Base-by-base conservation (phyloP, 257 asterid genomes). In the Petunia secreta region DNA sequence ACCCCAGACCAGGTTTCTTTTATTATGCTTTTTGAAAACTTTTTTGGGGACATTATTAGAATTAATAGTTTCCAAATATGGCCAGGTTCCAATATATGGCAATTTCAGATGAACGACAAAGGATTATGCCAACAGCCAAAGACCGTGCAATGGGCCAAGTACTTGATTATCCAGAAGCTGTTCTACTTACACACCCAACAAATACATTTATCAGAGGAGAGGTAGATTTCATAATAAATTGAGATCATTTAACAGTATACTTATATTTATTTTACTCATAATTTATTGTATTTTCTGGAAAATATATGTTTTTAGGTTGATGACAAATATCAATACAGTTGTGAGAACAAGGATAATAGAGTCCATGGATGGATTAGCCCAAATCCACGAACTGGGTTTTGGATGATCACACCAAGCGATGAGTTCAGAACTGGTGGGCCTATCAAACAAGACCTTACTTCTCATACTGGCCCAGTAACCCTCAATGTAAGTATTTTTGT, bases 281-380 rank as follows among this genome's bases (percentile, higher is more conserved):
- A 37, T 41, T 65, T 0, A 1, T 3, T 16, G 34, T 34, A 8
- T 40, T 4, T 9, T 1, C 15, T 66, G 0, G 3, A 13, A 34
- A 37, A 3, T 55, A 3, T 39, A 8, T 10, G 1, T 53, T 15
- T 75, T 9, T 58, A 94, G 98, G 98, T 95, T 1, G 99, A 95
- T 64, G 99, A 95, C 79, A 95, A 95, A 80, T 95, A 95, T 37
- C 99, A 95, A 68, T 95, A 95, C 74, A 89, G 97, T 4, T 88
- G 95, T 48, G 98, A 95, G 71, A 90, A 93, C 82, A 92, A 89
- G 80, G 95, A 93, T 71, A 85, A 68, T 79, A 82, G 83, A 46
- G 92, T 93, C 38, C 98, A 95, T 16, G 98, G 98, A 25, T 95
- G 98, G 98, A 91, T 95, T n/a, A 75, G 84, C 82, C n/a, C 79